A percentile compares a stretch with the other conserved stretches of the same genome.
Evolutionary conservation across 164 flowering plant genomes (phyloP).

Genomic region (Tinospora cordifolia): DNA sequence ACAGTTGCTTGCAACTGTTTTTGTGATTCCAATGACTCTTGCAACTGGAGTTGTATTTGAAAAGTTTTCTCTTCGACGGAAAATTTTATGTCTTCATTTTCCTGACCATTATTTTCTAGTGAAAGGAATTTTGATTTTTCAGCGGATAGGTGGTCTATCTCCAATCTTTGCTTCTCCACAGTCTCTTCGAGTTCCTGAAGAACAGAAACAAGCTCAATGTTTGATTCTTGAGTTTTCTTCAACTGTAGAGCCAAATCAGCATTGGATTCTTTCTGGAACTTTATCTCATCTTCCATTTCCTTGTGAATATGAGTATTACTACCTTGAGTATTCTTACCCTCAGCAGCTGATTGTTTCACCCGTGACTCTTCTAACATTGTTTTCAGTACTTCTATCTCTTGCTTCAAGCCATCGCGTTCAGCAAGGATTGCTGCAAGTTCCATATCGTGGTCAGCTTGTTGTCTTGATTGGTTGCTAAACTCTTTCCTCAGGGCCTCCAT

Average conservation of each 20-base stretch:
- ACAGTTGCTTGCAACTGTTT: slow-evolving; percentile 33
- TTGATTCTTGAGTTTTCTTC: slow-evolving; percentile 70
- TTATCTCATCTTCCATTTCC: slow-evolving; percentile 58
- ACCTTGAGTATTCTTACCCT: slow-evolving; percentile 24
- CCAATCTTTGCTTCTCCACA: slow-evolving; percentile 59
- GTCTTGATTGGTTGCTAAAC: slow-evolving; percentile 48
- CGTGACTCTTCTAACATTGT: slow-evolving; percentile 29
- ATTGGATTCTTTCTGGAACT: slow-evolving; percentile 51
- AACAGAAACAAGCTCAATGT: slow-evolving; percentile 71
- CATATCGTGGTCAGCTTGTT: slow-evolving; percentile 37
- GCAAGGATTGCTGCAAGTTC: slow-evolving; percentile 56
- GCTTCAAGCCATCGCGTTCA: slow-evolving; percentile 54
- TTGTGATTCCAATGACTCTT: slow-evolving; percentile 45
- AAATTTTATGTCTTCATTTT: slow-evolving; percentile 3
- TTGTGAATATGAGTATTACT: slow-evolving; percentile 24
- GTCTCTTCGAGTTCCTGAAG: slow-evolving; percentile 82
- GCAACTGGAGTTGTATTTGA: slow-evolving; percentile 28
- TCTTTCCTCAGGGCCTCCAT: slow-evolving; percentile 51
- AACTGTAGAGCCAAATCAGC: slow-evolving; percentile 50
- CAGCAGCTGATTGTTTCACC: slow-evolving; percentile 23
- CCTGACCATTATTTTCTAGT: slow-evolving; percentile 17
- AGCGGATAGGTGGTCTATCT: slow-evolving; percentile 46
- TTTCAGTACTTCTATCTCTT: slow-evolving; percentile 49
- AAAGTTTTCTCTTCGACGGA: slow-evolving; percentile 12
- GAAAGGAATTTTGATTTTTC: slow-evolving; percentile 23